Evolutionary conservation across 768 basidiomycete genomes (phyloP).

Genomic region (Panus rudis): DNA sequence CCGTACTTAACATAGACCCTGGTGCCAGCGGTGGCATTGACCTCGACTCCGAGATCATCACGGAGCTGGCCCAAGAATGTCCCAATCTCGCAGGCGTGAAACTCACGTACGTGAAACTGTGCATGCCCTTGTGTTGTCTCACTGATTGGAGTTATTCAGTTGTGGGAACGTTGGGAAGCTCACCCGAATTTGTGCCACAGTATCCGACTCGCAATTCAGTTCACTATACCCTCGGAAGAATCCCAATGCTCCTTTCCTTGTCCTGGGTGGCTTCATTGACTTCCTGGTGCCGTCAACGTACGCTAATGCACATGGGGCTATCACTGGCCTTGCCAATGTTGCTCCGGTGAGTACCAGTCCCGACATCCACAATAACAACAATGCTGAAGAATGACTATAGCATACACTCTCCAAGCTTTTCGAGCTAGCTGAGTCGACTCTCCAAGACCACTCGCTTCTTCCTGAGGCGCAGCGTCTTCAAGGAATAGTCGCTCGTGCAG

Average conservation of each 20-base stretch:
- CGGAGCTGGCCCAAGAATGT: constrained; percentile 67
- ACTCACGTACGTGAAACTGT: constrained; percentile 60
- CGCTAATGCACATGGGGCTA: constrained; percentile 79
- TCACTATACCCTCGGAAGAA: constrained; percentile 62
- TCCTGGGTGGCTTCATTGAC: constrained; percentile 82
- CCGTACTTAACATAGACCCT: constrained; percentile 47
- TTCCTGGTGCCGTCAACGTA: constrained; percentile 70
- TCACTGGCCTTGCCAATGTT: constrained; percentile 83
- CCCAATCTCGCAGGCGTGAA: constrained; percentile 84
- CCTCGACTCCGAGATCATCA: constrained; percentile 82
- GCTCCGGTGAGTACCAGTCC: constrained; percentile 56
- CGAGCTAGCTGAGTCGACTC: constrained; percentile 52
- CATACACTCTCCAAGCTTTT: constrained; percentile 53
- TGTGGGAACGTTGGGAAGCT: constrained; percentile 92
- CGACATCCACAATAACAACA: too few relatives aligned
- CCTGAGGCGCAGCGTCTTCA: constrained; percentile 70
- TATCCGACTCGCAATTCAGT: constrained; percentile 51
- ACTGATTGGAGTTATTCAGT: constrained; percentile 36
- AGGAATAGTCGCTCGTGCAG: constrained; percentile 72
- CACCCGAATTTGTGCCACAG: constrained; percentile 69
- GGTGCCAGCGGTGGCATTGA: constrained; percentile 87
- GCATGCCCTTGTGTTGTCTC: not conserved
- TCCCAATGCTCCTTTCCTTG: constrained; percentile 64
- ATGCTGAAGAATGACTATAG: too few relatives aligned
- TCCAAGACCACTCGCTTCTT: constrained; percentile 48